phyloP scores from a whole-genome alignment of 1,284 basidiomycete genomes.

The Pterula multifida region DNA sequence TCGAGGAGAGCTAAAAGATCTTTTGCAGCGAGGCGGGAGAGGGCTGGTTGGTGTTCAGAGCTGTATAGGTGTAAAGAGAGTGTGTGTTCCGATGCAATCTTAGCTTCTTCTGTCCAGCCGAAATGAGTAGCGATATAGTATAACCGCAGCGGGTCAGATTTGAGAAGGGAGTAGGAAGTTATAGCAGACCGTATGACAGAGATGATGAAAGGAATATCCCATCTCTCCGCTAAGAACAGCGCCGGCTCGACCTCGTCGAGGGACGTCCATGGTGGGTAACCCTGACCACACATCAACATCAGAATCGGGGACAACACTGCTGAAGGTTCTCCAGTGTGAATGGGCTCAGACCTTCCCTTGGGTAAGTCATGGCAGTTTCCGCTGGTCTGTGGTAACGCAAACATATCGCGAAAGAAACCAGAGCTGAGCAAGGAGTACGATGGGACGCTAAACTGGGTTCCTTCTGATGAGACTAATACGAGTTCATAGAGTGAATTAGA shows the following conservation, averaged over 20 bases:
- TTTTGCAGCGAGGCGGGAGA: conserved; percentile 20
- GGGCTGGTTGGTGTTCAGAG: conserved; percentile 16
- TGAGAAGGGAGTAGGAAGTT: conserved; percentile 19
- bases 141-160: conserved; percentile 23
- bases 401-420: conserved; percentile 30
- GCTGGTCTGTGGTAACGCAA: conserved; percentile 27
- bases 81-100: conserved; percentile 24
- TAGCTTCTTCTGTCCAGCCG: conserved; percentile 28
- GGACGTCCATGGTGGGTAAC: conserved; percentile 18
- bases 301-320: conserved; percentile 23
- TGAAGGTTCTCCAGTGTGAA: conserved; percentile 26
- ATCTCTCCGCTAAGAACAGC: conserved; percentile 29
- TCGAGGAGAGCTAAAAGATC: conserved; percentile 24
- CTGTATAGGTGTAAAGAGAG: conserved; percentile 23
- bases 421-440: conserved; percentile 28
- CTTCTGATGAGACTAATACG: conserved; percentile 25
- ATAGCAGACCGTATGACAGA: conserved; percentile 24
- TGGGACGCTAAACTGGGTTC: conserved; percentile 25
- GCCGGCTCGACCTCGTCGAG: conserved; percentile 23
- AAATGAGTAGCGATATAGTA: conserved; percentile 31
- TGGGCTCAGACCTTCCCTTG: conserved; percentile 12
- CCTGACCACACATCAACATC: conserved; percentile 22
- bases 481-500: conserved; percentile 16
- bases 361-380: neutral
- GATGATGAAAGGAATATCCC: conserved; percentile 29